Percentiles rank a stretch among this genome's conserved stretches.
Evolutionary conservation across 2,329 filamentous ascomycete genomes (phyloP).

Genomic region (Fusarium succisae): DNA sequence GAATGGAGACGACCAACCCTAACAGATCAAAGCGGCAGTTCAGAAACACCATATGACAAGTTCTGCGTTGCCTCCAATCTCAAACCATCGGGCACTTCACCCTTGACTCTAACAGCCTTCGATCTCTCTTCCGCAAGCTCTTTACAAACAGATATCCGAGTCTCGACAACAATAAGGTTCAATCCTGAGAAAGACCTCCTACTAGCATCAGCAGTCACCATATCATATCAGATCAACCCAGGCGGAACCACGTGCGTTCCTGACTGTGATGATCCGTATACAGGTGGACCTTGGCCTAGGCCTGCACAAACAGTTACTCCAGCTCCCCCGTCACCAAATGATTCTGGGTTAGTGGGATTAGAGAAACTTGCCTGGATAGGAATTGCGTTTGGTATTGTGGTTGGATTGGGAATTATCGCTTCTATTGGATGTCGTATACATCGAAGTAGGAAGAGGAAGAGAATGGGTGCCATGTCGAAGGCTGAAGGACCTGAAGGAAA

Average conservation of each 20-base stretch:
- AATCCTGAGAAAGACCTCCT: background rate
- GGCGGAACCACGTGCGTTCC: background rate
- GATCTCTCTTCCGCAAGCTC: background rate
- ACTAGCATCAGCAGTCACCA: background rate
- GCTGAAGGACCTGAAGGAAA: no score
- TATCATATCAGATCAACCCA: background rate
- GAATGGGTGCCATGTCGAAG: no score
- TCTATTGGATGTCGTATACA: background rate
- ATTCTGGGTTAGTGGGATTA: background rate
- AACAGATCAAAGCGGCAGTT: background rate
- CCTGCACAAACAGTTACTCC: background rate
- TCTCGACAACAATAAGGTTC: background rate
- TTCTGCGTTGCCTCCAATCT: background rate
- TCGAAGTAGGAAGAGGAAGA: background rate
- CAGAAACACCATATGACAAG: background rate
- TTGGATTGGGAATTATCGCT: background rate
- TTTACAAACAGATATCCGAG: background rate
- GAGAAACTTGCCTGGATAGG: background rate
- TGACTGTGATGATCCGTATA: background rate
- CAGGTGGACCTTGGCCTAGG: background rate
- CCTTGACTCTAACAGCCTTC: background rate
- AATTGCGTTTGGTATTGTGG: fast-evolving
- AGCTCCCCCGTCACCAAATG: background rate
- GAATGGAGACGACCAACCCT: background rate
- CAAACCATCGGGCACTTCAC: background rate